phyloP scores from a whole-genome alignment of 768 basidiomycete species.

The Suillus tomentosus region DNA sequence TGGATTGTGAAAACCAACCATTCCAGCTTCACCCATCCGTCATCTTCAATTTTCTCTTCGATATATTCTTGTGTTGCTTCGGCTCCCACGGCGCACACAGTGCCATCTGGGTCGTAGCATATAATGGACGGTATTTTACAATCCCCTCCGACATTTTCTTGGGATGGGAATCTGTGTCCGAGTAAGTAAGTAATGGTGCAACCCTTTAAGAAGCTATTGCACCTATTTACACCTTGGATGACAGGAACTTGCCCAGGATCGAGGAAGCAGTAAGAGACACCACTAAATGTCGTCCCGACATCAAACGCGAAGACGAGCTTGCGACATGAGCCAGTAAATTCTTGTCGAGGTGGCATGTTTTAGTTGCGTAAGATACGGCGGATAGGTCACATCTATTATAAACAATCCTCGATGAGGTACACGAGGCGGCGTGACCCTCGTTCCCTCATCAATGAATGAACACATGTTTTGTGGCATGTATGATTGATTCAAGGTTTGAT shows the following conservation, averaged over 20 bases:
- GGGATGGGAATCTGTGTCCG: slow-evolving; percentile 44
- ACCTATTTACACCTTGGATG: slow-evolving; percentile 28
- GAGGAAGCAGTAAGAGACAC: slow-evolving; percentile 45
- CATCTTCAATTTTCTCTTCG: slow-evolving; percentile 42
- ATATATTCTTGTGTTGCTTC: slow-evolving; percentile 44
- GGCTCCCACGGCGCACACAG: slow-evolving; percentile 44
- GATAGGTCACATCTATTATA: slow-evolving; percentile 2
- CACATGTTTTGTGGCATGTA: slow-evolving; percentile 8
- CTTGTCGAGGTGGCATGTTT: slow-evolving; percentile 33
- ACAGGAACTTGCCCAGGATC: slow-evolving; percentile 31
- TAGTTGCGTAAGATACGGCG: background rate
- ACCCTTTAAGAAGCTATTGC: background rate
- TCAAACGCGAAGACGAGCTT: slow-evolving; percentile 54
- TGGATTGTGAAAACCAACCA: slow-evolving; percentile 23
- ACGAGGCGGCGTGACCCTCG: slow-evolving; percentile 6
- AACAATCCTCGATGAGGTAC: background rate
- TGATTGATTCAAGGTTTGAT: slow-evolving; percentile 1
- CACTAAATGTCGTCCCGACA: slow-evolving; percentile 54
- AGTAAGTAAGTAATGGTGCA: slow-evolving; percentile 14
- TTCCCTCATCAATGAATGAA: background rate
- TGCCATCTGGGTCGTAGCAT: slow-evolving; percentile 46
- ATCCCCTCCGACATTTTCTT: slow-evolving; percentile 46
- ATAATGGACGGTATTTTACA: slow-evolving; percentile 53
- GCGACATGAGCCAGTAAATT: slow-evolving; percentile 42
- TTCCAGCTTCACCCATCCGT: slow-evolving; percentile 32